Percentiles rank a stretch among this genome's conserved stretches.
Evolutionary conservation across 345 rosid species (phyloP).

Genomic region (Nephelium lappaceum): DNA sequence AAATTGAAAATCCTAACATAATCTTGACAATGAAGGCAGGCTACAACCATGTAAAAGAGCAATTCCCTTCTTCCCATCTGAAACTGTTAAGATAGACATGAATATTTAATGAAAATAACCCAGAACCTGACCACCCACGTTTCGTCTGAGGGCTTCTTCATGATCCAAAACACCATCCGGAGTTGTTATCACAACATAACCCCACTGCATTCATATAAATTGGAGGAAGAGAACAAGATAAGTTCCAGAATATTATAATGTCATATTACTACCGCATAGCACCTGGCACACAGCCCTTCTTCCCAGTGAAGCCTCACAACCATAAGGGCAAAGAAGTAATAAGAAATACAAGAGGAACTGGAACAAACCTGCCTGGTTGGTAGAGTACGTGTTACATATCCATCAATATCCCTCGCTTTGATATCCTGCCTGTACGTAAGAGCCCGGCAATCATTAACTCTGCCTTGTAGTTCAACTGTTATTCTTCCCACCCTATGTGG

Average conservation of each 20-base stretch:
- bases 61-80: conserved; percentile 3
- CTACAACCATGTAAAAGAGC: not conserved
- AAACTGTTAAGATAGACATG: conserved; percentile 1
- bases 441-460: conserved; percentile 81
- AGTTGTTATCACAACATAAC: conserved; percentile 87
- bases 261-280: not conserved
- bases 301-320: not conserved
- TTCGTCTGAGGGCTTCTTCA: conserved; percentile 76
- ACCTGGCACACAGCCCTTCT: conserved; percentile 2
- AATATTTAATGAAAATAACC: conserved; percentile 75
- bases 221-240: not conserved
- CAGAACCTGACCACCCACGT: conserved; percentile 91
- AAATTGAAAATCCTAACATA: not conserved
- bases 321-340: not conserved
- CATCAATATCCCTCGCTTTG: conserved; percentile 69
- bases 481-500: conserved; percentile 90
- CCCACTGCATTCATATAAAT: conserved; percentile 61
- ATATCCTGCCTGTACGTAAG: conserved; percentile 89
- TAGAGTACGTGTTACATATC: conserved; percentile 64
- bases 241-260: not conserved
- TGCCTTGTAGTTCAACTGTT: conserved; percentile 83
- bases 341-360: not conserved
- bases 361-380: conserved; percentile 83
- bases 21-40: not conserved
- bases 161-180: conserved; percentile 96